phyloP scores from a whole-genome alignment of 2,329 filamentous ascomycete species.

The Exophiala spinifera region DNA sequence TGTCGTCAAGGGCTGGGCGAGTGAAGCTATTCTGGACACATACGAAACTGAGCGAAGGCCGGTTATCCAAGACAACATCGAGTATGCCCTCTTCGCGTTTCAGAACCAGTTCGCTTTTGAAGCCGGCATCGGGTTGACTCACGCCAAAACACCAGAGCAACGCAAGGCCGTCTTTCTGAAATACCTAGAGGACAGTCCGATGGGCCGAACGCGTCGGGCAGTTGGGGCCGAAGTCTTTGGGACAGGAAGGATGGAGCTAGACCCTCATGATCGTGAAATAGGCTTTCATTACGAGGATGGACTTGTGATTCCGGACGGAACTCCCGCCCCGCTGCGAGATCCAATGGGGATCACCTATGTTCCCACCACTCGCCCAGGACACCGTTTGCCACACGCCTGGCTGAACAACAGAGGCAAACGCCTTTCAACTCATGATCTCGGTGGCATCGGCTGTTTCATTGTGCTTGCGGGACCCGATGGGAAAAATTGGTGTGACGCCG shows the following conservation, averaged over 20 bases:
- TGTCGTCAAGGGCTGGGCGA: slow-evolving; percentile 31
- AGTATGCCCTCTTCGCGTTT: slow-evolving; percentile 17
- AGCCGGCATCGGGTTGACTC: neutral
- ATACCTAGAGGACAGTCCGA: neutral
- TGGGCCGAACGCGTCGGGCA: neutral
- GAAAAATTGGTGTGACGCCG: neutral
- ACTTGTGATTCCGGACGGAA: neutral
- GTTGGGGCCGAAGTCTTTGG: neutral
- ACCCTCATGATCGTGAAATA: neutral
- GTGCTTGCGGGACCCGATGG: neutral
- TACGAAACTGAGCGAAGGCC: slow-evolving; percentile 42
- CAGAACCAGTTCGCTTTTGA: neutral
- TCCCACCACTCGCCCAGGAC: neutral
- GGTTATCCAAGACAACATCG: slow-evolving; percentile 29
- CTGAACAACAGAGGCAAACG: neutral
- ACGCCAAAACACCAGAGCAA: neutral
- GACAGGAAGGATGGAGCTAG: neutral
- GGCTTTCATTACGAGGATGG: slow-evolving; percentile 1
- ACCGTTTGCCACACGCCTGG: slow-evolving; percentile 4
- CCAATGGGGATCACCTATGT: neutral
- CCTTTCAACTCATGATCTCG: neutral
- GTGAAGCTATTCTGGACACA: slow-evolving; percentile 34
- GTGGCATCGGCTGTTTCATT: neutral
- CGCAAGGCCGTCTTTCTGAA: neutral
- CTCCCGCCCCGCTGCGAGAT: neutral